These are phyloP conservation scores for Closterium sp. DNA, from an alignment of 139 green algal genomes.

Conservation along the genomic window DNA sequence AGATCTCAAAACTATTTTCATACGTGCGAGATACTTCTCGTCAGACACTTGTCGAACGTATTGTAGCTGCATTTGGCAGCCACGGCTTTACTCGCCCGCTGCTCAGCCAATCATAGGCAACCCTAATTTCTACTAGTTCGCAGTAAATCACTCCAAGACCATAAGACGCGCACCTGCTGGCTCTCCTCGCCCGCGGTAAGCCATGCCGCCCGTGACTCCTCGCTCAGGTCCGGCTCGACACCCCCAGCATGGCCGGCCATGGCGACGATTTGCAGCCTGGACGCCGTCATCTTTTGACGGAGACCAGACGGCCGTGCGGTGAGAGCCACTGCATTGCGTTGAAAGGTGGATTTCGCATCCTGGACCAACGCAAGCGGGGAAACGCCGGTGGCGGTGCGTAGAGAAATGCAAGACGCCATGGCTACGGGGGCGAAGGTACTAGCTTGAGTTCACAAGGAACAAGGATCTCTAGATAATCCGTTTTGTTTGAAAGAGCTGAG, in stretches of 20 bases:
- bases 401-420: neutral
- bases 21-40: neutral
- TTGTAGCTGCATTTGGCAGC: neutral
- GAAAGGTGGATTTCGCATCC: neutral
- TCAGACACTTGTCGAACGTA: neutral
- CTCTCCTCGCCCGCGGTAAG: neutral
- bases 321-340: neutral
- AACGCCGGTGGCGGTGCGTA: neutral
- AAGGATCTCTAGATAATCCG: no score
- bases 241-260: neutral
- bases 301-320: neutral
- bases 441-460: no score
- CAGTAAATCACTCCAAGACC: neutral
- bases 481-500: no score
- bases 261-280: neutral
- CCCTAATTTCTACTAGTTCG: neutral
- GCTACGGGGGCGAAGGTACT: no score
- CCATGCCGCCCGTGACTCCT: neutral
- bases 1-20: neutral
- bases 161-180: neutral
- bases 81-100: neutral
- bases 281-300: neutral
- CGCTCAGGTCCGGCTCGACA: neutral
- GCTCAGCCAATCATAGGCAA: neutral
- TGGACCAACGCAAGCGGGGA: neutral